Base-by-base conservation (phyloP, 148 eudicot species). In the Cornus kousa region DNA sequence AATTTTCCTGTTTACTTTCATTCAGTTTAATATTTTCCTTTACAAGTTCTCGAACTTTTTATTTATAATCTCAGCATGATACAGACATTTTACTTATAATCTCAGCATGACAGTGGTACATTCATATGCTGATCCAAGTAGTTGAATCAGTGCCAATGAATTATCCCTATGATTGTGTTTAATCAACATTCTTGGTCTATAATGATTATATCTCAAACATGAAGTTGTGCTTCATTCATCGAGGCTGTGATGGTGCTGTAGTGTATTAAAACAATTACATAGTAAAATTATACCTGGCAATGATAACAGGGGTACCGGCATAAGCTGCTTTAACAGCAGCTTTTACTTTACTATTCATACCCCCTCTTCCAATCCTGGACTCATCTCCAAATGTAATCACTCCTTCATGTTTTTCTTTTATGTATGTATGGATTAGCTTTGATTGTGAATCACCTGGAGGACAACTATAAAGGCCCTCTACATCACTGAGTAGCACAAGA, bases 391-490 rank as follows among this genome's bases (percentile, higher is more conserved):
- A 88, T 2, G 85, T 77, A 39, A 88, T 84, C 1, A 43, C 65
- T 48, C 83, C 82, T 69, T 84, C 70, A 81, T 88, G 87, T 37
- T 78, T 86, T 77, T 88, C 84, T 73, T 84, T 88, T 43, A 86
- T 33, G 53, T 95, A 95, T 20, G 98, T 95, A 74, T 89, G 89
- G 76, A 95, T 93, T 62, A 95, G 88, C 91, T 91, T 89, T 22
- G 98, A 95, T 46, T 84, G 90, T 60, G 97, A 97, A 88, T 95
- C 98, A 80, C 86, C 89, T 57, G 98, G 98, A 69, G 96, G 98
- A 23, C 98, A 97, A 74, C 89, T 91, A 76, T 86, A 95, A 70
- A 95, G 97, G 55, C 98, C 98, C 1, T 95, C 97, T 33, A 95
- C 98, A 81, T 95, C 98, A 85, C 98, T 95, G 86, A 95, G 79